Conservation (phyloP, 2,329 filamentous ascomycete genomes). For the Monilinia laxa region DNA sequence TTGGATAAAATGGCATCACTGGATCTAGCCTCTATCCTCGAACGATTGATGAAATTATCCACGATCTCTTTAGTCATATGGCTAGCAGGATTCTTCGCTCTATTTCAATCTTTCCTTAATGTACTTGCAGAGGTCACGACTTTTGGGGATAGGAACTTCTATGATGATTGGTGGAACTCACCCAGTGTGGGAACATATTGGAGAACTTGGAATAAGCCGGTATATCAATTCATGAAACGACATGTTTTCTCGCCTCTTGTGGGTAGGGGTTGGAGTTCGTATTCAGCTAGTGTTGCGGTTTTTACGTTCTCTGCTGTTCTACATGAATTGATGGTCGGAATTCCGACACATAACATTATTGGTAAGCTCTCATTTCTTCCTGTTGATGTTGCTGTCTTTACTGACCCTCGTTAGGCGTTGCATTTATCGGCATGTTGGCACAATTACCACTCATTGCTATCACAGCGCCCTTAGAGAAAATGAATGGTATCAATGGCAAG, state of each 20-base stretch:
- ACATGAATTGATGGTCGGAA: slow-evolving; percentile 88
- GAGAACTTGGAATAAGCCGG: slow-evolving; percentile 96
- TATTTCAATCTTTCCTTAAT: slow-evolving; percentile 93
- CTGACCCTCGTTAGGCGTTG: slow-evolving; percentile 61
- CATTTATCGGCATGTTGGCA: slow-evolving; percentile 89
- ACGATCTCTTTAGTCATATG: slow-evolving; percentile 95
- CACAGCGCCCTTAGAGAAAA: slow-evolving; percentile 77
- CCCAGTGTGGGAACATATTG: slow-evolving; percentile 84
- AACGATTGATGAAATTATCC: slow-evolving; percentile 89
- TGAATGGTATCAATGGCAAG: slow-evolving; percentile 71
- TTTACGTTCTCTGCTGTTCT: slow-evolving; percentile 86
- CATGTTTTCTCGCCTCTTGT: slow-evolving; percentile 90
- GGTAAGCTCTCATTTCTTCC: slow-evolving; percentile 51
- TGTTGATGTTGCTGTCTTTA: slow-evolving; percentile 25
- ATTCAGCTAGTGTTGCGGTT: slow-evolving; percentile 72
- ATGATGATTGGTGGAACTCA: slow-evolving; percentile 98
- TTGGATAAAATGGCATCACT: slow-evolving; percentile 81
- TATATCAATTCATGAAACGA: slow-evolving; percentile 93
- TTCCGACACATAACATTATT: slow-evolving; percentile 92
- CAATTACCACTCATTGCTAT: slow-evolving; percentile 85
- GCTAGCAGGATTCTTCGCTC: slow-evolving; percentile 94
- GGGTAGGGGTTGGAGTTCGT: slow-evolving; percentile 74
- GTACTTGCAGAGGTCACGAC: slow-evolving; percentile 84
- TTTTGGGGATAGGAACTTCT: slow-evolving; percentile 93
- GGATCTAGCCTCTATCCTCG: slow-evolving; percentile 77